A percentile compares a stretch with the other conserved stretches of the same genome.
These are phyloP conservation scores for Podospora bellae-mahoneyi DNA, from an alignment of 495 filamentous ascomycete genomes.

Conservation along the genomic window DNA sequence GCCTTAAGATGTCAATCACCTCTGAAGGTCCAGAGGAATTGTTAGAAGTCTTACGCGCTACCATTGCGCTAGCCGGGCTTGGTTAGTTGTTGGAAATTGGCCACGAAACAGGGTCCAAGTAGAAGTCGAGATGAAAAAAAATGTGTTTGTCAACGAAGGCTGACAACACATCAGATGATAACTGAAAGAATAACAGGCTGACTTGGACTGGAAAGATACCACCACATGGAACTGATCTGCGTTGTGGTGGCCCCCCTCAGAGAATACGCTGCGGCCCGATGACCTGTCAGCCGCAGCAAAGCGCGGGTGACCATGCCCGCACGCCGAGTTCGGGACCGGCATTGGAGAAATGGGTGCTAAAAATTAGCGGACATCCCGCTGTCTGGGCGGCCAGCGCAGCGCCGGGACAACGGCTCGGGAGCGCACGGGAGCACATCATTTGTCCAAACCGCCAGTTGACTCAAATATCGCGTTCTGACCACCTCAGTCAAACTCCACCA, in stretches of 20 bases:
- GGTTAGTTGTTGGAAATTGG: constrained; percentile 2
- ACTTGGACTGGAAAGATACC: neutral
- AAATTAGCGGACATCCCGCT: neutral
- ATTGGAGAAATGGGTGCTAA: neutral
- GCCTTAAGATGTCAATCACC: constrained; percentile 8
- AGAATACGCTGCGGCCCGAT: neutral
- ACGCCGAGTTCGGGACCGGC: neutral
- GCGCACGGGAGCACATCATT: neutral
- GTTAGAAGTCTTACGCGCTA: constrained; percentile 22
- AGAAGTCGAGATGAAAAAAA: neutral
- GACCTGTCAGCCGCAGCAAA: neutral
- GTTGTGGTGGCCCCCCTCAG: neutral
- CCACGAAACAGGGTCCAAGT: neutral
- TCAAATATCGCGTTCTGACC: neutral
- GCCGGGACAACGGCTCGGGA: neutral
- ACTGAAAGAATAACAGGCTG: neutral
- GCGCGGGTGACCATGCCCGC: neutral
- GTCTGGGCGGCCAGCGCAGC: neutral
- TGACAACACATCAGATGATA: neutral
- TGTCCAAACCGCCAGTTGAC: neutral
- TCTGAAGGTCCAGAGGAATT: neutral
- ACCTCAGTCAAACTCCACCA: neutral
- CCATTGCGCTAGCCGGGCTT: constrained; percentile 21
- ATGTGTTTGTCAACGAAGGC: neutral
- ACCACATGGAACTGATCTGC: neutral